These are phyloP conservation scores for Pisolithus sp. DNA, from an alignment of 768 basidiomycete genomes.

Conservation along the genomic window DNA sequence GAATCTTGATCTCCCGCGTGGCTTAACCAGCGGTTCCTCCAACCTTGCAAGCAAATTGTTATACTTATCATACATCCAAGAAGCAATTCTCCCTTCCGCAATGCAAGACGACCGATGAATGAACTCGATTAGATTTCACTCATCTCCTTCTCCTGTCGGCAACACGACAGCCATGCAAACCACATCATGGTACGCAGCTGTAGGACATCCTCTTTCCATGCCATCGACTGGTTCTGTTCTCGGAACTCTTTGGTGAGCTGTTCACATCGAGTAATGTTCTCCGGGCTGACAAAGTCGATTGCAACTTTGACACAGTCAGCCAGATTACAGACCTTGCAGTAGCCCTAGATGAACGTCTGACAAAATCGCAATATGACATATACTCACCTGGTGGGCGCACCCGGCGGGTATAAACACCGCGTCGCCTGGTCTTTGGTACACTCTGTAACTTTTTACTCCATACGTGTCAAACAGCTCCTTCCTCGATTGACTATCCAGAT, in stretches of 20 bases:
- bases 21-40: neutral
- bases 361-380: neutral
- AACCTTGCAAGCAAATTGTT: neutral
- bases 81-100: slow-evolving; percentile 16
- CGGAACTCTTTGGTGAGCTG: slow-evolving; percentile 83
- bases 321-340: slow-evolving; percentile 73
- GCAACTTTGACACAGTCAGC: slow-evolving; percentile 97
- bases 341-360: neutral
- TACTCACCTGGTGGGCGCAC: slow-evolving; percentile 77
- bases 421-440: slow-evolving; percentile 89
- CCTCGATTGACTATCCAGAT: slow-evolving; percentile 65
- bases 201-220: slow-evolving; percentile 92
- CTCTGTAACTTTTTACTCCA: slow-evolving; percentile 71
- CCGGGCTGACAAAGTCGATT: slow-evolving; percentile 89
- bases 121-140: slow-evolving; percentile 19
- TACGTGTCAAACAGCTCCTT: slow-evolving; percentile 58
- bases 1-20: neutral
- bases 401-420: slow-evolving; percentile 95
- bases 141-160: slow-evolving; percentile 40
- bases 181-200: slow-evolving; percentile 91
- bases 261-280: slow-evolving; percentile 85
- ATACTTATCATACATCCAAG: slow-evolving; percentile 20
- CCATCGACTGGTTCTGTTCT: slow-evolving; percentile 78
- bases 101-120: neutral
- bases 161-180: slow-evolving; percentile 82